A percentile compares a stretch with the other conserved stretches of the same genome.
Evolutionary conservation across 2,329 filamentous ascomycete genomes (phyloP).

Genomic region (Daldinia sp.): DNA sequence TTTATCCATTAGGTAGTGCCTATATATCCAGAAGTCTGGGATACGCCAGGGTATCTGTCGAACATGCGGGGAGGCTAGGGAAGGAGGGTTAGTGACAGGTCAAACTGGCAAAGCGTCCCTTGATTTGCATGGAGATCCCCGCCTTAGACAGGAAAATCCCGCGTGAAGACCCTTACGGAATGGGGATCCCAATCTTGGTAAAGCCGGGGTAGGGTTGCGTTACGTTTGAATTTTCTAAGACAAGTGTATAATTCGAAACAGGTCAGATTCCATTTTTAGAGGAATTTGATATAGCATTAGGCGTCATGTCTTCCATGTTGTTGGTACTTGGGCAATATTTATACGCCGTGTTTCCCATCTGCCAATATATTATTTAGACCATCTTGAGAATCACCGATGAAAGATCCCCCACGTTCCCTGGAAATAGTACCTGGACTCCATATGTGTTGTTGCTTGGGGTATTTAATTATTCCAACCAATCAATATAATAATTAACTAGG

Average conservation of each 20-base stretch:
- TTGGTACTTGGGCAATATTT: no score
- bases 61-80: conserved; percentile 17
- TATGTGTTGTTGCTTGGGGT: no score
- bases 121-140: conserved; percentile 14
- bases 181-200: conserved; percentile 17
- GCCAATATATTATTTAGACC: no score
- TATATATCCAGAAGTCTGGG: conserved; percentile 3
- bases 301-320: no score
- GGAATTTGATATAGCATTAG: no score
- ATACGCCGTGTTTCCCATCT: no score
- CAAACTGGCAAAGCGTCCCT: not conserved
- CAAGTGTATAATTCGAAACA: not conserved
- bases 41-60: conserved; percentile 1
- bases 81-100: conserved; percentile 5
- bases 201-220: conserved; percentile 18
- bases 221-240: not conserved
- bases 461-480: no score
- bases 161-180: conserved; percentile 15
- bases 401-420: no score
- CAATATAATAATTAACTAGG: not conserved
- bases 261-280: not conserved
- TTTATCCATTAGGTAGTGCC: no score
- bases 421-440: no score
- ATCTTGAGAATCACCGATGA: no score
- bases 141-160: conserved; percentile 16